phyloP scores from a whole-genome alignment of 2,329 filamentous ascomycete species.

The Fusarium pseudocircinatum region DNA sequence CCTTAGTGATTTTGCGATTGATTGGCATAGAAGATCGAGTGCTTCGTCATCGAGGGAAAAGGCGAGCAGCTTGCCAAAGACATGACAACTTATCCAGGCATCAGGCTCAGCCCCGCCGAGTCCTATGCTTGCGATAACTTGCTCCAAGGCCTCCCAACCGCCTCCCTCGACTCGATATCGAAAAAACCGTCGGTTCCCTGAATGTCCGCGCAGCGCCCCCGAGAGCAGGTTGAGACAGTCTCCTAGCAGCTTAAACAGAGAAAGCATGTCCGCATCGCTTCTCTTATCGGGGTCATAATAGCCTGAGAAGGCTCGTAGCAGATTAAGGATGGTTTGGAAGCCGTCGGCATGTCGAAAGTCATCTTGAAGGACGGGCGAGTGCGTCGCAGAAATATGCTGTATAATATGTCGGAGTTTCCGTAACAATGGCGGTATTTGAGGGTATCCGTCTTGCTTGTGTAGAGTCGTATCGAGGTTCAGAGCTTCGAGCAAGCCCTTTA shows the following conservation, averaged over 20 bases:
- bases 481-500: conserved; percentile 64
- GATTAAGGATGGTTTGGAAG: conserved; percentile 77
- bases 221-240: conserved; percentile 78
- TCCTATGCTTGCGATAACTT: conserved; percentile 74
- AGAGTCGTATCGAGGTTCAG: conserved; percentile 50
- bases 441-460: conserved; percentile 54
- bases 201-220: conserved; percentile 78
- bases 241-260: conserved; percentile 75
- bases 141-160: conserved; percentile 81
- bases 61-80: conserved; percentile 84
- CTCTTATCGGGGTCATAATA: conserved; percentile 77
- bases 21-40: conserved; percentile 74
- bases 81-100: conserved; percentile 72
- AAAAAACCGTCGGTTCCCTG: conserved; percentile 90
- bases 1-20: conserved; percentile 52
- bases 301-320: conserved; percentile 76
- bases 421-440: conserved; percentile 59
- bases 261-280: conserved; percentile 68
- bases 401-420: conserved; percentile 72
- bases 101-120: conserved; percentile 74
- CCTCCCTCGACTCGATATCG: conserved; percentile 77
- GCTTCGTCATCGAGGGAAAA: conserved; percentile 84
- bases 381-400: conserved; percentile 65
- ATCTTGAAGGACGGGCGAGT: conserved; percentile 70
- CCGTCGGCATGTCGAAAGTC: conserved; percentile 84